Conservation (phyloP, 768 basidiomycete genomes). For the Boletus tylopilopsis region DNA sequence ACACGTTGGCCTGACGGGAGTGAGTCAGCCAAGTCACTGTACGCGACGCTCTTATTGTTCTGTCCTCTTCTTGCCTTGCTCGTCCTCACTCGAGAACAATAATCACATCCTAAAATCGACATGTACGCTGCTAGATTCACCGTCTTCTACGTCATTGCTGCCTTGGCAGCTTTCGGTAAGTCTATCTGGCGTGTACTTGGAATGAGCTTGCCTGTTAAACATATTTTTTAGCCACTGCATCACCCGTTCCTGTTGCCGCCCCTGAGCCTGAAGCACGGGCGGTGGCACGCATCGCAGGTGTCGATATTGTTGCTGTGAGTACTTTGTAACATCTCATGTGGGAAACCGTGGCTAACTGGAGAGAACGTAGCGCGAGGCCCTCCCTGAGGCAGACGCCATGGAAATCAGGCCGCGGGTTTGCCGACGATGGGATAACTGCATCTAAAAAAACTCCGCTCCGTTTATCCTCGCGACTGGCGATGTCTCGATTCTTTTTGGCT, state of each 20-base stretch:
- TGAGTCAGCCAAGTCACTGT: conserved; percentile 18
- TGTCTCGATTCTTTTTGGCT: too few relatives aligned
- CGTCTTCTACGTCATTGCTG: conserved; percentile 28
- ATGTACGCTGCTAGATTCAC: conserved; percentile 28
- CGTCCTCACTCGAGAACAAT: conserved; percentile 25
- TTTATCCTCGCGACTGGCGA: background rate
- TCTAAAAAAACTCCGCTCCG: conserved; percentile 3
- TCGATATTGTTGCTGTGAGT: conserved; percentile 20
- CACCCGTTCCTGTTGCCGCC: conserved; percentile 22
- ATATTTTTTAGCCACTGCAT: conserved; percentile 23
- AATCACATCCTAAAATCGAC: conserved; percentile 18
- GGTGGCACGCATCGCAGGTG: background rate
- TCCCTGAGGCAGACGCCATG: conserved; percentile 4
- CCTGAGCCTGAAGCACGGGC: conserved; percentile 9
- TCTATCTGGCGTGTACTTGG: background rate
- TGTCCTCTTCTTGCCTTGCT: conserved; percentile 3
- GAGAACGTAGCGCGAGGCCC: conserved; percentile 10
- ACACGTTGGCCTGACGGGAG: background rate
- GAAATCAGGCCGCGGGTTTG: conserved; percentile 17
- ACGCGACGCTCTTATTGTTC: conserved; percentile 32
- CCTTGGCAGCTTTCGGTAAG: conserved; percentile 26
- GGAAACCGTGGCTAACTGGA: too few relatives aligned
- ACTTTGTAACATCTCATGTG: accelerated
- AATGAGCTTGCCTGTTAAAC: background rate
- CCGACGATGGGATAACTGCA: background rate